A percentile compares a stretch with the other conserved stretches of the same genome.
These are phyloP conservation scores for Hypoxylon sp. DNA, from an alignment of 2,329 filamentous ascomycete species.

Conservation along the genomic window DNA sequence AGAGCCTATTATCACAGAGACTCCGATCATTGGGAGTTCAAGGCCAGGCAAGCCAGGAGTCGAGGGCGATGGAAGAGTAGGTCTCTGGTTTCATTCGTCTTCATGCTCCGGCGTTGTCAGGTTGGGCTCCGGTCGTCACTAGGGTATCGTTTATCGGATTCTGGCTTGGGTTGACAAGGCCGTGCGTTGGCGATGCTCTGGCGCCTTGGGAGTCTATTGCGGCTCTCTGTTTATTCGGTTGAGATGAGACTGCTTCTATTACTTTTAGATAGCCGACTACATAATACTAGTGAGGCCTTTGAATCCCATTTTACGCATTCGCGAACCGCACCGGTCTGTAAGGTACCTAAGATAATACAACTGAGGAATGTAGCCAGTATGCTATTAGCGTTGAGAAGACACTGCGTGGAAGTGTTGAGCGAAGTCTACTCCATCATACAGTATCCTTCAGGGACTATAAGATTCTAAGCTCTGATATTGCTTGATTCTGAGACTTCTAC, in stretches of 20 bases:
- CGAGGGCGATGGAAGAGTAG: slow-evolving; percentile 34
- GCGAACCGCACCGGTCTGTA: too few species aligned
- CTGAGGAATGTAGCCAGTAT: too few species aligned
- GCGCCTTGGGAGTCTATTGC: slow-evolving; percentile 8
- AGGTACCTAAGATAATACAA: too few species aligned
- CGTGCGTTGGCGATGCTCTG: slow-evolving; percentile 4
- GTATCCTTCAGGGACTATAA: too few species aligned
- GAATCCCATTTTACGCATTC: too few species aligned
- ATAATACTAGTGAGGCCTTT: too few species aligned
- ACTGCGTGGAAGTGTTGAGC: too few species aligned
- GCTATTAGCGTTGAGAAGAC: too few species aligned
- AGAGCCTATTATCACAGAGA: slow-evolving; percentile 78
- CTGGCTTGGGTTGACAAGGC: slow-evolving; percentile 13
- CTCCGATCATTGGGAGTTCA: slow-evolving; percentile 72
- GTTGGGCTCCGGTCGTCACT: slow-evolving; percentile 5
- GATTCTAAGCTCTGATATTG: too few species aligned
- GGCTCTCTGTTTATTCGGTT: slow-evolving; percentile 12
- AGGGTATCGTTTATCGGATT: slow-evolving; percentile 12
- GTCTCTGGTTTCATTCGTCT: slow-evolving; percentile 2
- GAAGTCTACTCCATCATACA: too few species aligned
- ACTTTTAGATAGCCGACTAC: too few species aligned
- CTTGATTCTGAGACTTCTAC: too few species aligned
- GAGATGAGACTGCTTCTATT: slow-evolving; percentile 8
- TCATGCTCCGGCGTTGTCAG: slow-evolving; percentile 19
- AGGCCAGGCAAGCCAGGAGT: slow-evolving; percentile 33